Evolutionary conservation across 352 stramenopile species (phyloP).

Genomic region (Phytophthora chlamydospora): DNA sequence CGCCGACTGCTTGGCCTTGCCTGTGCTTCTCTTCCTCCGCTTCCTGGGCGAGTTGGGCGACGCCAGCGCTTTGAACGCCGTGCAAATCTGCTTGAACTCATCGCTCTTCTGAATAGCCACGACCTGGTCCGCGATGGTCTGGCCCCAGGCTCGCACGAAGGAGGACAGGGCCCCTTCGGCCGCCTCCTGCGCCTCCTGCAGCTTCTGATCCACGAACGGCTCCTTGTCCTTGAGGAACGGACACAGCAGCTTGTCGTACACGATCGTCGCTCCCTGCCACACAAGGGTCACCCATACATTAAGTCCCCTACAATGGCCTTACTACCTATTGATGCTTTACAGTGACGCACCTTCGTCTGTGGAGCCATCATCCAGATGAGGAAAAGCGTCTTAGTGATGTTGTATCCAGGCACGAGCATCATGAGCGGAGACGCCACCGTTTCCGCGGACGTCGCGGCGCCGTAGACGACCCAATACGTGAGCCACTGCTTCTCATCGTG

Average conservation of each 20-base stretch:
- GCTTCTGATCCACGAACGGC: slow-evolving; percentile 67
- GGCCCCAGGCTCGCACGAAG: slow-evolving; percentile 52
- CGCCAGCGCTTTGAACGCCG: slow-evolving; percentile 39
- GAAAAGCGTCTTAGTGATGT: slow-evolving; percentile 94
- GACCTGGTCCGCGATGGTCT: slow-evolving; percentile 57
- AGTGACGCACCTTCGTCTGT: slow-evolving; percentile 75
- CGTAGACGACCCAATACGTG: slow-evolving; percentile 97
- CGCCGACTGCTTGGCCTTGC: slow-evolving; percentile 30
- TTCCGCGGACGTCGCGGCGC: slow-evolving; percentile 94
- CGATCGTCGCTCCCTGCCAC: slow-evolving; percentile 59
- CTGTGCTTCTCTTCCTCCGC: slow-evolving; percentile 26
- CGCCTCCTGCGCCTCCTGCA: slow-evolving; percentile 51
- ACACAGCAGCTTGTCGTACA: slow-evolving; percentile 67
- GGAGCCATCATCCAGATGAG: slow-evolving; percentile 96
- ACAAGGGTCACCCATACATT: neutral
- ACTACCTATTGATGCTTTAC: neutral
- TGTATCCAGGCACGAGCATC: slow-evolving; percentile 94
- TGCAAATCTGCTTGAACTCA: slow-evolving; percentile 53
- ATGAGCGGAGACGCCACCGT: slow-evolving; percentile 56
- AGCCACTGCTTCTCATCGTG: slow-evolving; percentile 87
- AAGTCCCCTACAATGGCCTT: neutral
- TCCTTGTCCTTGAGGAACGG: slow-evolving; percentile 79
- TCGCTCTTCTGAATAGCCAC: slow-evolving; percentile 56
- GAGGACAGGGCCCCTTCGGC: slow-evolving; percentile 57
- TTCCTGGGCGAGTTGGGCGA: slow-evolving; percentile 31